phyloP scores from a whole-genome alignment of 305 asterid genomes.

The Fraxinus xanthoxyloides region DNA sequence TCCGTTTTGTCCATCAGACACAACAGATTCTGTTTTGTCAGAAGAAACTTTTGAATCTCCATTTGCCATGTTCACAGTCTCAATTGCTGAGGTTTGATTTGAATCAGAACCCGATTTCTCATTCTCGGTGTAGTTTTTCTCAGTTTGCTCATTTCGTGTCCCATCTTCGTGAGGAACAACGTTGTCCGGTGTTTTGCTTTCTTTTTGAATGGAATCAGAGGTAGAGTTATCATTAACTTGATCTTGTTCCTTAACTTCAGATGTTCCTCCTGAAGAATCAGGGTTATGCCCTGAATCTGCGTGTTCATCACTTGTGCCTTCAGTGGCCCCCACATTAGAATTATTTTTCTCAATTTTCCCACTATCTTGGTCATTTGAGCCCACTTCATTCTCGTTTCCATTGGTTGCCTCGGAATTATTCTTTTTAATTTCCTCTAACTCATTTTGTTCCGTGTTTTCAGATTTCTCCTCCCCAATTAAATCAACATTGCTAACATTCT shows the following conservation, averaged over 20 bases:
- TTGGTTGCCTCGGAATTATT: no score
- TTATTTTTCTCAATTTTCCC: conserved; percentile 24
- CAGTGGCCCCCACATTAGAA: conserved; percentile 11
- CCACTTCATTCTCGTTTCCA: background rate
- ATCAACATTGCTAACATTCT: conserved; percentile 21
- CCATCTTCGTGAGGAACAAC: conserved; percentile 16
- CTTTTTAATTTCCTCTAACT: conserved; percentile 16
- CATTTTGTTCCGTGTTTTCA: conserved; percentile 20
- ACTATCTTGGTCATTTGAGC: conserved; percentile 18
- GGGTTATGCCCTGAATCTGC: conserved; percentile 16
- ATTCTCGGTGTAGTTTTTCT: conserved; percentile 18
- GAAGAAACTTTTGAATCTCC: conserved; percentile 25
- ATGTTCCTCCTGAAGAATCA: conserved; percentile 30
- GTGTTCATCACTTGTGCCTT: conserved; percentile 16
- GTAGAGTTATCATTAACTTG: conserved; percentile 14
- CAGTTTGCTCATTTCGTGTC: conserved; percentile 23
- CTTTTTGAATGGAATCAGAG: conserved; percentile 29
- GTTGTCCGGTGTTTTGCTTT: conserved; percentile 20
- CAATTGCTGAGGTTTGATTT: conserved; percentile 18
- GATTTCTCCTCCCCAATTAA: conserved; percentile 29
- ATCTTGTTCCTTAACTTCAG: conserved; percentile 17
- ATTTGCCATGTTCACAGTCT: conserved; percentile 7
- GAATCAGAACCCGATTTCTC: conserved; percentile 28
- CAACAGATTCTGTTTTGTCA: conserved; percentile 23
- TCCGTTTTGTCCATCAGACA: conserved; percentile 30